Base-by-base conservation (phyloP, 2,329 filamentous ascomycete genomes). In the Ophiobolus disseminans region DNA sequence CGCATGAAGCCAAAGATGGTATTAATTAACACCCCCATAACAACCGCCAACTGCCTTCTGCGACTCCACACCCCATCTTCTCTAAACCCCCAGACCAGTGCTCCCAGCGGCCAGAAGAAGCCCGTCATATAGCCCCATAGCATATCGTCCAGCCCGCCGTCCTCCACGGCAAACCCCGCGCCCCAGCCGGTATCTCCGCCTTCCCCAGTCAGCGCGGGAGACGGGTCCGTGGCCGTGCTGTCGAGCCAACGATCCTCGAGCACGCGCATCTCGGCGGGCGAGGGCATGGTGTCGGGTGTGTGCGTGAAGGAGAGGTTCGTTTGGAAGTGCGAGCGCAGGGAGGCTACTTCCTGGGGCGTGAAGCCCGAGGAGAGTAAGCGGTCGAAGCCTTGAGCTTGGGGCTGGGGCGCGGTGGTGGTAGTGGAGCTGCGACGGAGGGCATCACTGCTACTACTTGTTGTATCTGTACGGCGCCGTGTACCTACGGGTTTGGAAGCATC, bases 221-320 rank as follows among this genome's bases (percentile, higher is more conserved):
- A 75, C 4, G 69, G 35, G 62, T 72, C 58, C 6, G 68, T 69
- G 53, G 85, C 86, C 45, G 73, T 73, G 26, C 74, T 77, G 63
- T 97, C 93, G 54, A 97, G 88, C 93, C 93, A 97, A 9, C 86
- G 80, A 65, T 97, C 93, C 72, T 97, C 93, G 68, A 97, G 82
- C 17, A 83, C 79, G 11, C 90, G 85, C 62, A 97, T 78, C 21
- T 87, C 83, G 53, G 88, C 82, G 0, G 90, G 88, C 9, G 84
- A 86, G 1, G 93, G 93, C 87, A 96, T 90, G 0, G 89, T 89
- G 69, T 96, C 92, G 0, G 91, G 91, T 1, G 91, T 95, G 69
- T 90, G 90, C 20, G 88, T 87, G 57, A 88, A 84, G 22, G 88
- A 84, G 66, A 96, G 89, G 55, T 96, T 89, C 35, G 88, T 87